These are phyloP conservation scores for Didymella segeticola DNA, from an alignment of 2,329 filamentous ascomycete species.

Conservation along the genomic window DNA sequence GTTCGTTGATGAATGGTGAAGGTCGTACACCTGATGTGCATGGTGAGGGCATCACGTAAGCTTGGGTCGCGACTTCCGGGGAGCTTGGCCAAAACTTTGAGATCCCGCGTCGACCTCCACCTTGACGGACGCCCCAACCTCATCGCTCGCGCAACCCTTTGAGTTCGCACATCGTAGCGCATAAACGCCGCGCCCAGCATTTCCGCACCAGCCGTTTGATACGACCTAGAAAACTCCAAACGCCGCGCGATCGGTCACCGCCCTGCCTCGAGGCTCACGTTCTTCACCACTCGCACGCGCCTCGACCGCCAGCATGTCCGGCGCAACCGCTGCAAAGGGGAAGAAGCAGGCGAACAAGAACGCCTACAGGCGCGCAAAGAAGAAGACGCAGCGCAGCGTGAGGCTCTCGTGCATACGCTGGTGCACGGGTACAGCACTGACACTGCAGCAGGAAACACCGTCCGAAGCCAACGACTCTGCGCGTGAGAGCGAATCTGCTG, in stretches of 20 bases:
- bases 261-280: neutral
- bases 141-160: slow-evolving; percentile 7
- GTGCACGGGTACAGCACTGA: slow-evolving; percentile 24
- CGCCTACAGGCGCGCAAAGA: slow-evolving; percentile 88
- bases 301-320: slow-evolving; percentile 32
- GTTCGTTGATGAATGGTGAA: neutral
- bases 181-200: neutral
- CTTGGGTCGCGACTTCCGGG: neutral
- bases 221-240: neutral
- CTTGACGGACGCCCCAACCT: slow-evolving; percentile 3
- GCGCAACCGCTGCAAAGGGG: slow-evolving; percentile 30
- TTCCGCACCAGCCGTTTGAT: no score
- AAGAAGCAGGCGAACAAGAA: slow-evolving; percentile 85
- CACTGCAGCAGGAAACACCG: slow-evolving; percentile 41
- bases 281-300: neutral
- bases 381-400: slow-evolving; percentile 83
- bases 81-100: slow-evolving; percentile 16
- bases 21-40: neutral
- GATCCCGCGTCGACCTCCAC: slow-evolving; percentile 4
- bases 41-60: slow-evolving; percentile 7
- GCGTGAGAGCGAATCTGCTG: slow-evolving; percentile 48
- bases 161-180: neutral
- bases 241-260: neutral
- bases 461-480: slow-evolving; percentile 42
- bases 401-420: slow-evolving; percentile 24